Base-by-base conservation (phyloP, 2,329 filamentous ascomycete species). In the Neurospora sp. region DNA sequence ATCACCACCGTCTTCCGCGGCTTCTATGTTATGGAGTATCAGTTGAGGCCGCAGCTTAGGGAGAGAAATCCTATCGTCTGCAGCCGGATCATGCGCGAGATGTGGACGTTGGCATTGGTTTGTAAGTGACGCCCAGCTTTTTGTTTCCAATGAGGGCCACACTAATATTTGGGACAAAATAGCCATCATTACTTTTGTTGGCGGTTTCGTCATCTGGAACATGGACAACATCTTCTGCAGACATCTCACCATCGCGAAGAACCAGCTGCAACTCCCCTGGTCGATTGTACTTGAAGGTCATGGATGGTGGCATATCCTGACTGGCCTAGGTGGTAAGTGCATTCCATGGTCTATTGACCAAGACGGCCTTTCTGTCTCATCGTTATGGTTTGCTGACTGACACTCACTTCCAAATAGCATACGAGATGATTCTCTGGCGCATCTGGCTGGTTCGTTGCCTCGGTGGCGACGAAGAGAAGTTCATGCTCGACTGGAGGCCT, bases 381-480 rank as follows among this genome's bases (percentile, higher is more conserved):
- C 28, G 28, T 28, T 28, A 4, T 28, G 28, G 28, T 28, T 28
- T 28, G 12, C 41, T 66, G 38, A 19, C 43, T 52, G 46, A 52
- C 62, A 28, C n/a, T 40, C 46, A 46, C 8, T 15, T 15, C 41
- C 28, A 40, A 12, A 46, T 70, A 78, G 92, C 92, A 17, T 96
- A 96, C 79, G 91, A 90, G 77, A 93, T 95, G 77, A 92, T 96
- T 74, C 83, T 88, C 15, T 96, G 92, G 92, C 90, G 92, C 3
- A 88, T 94, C 36, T 95, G 92, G 90, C 84, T 96, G 19, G 87
- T 92, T 52, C 89, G 91, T 72, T 93, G 91, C 75, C 81, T 96
- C 67, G 92, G 93, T 72, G 87, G 88, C 3, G 85, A 85, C 66
- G 91, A 92, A 76, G 86, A 91, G 57, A 87, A 93, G 76, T 96